Evolutionary conservation across 148 eudicot species (phyloP).

Genomic region (Suaeda aralocaspica): DNA sequence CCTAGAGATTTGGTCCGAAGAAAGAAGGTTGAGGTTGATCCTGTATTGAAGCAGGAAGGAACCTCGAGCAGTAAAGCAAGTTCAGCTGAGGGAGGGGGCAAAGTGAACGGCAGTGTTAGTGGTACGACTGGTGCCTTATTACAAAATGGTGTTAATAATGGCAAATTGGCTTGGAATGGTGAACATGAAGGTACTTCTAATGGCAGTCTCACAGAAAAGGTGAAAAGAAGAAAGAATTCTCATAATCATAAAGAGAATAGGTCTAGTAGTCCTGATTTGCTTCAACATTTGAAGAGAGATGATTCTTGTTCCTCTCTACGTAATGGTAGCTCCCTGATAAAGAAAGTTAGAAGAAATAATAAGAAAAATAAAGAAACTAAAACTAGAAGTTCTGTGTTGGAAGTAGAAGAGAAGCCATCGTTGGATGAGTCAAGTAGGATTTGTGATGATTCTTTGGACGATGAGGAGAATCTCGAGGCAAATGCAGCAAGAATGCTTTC

Average conservation of each 20-base stretch:
- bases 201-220: conserved; percentile 27
- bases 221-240: conserved; percentile 30
- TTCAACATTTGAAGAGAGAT: conserved; percentile 34
- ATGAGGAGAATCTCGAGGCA: conserved; percentile 89
- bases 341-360: conserved; percentile 35
- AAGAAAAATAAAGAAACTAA: conserved; percentile 43
- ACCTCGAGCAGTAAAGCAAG: conserved; percentile 23
- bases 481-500: conserved; percentile 99
- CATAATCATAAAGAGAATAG: conserved; percentile 30
- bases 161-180: conserved; percentile 21
- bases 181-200: conserved; percentile 21
- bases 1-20: conserved; percentile 64
- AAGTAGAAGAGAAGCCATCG: conserved; percentile 33
- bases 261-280: conserved; percentile 28
- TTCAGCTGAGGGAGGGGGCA: conserved; percentile 31
- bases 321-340: conserved; percentile 35
- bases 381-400: conserved; percentile 29
- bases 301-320: conserved; percentile 34
- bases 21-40: conserved; percentile 48
- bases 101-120: conserved; percentile 26
- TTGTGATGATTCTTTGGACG: conserved; percentile 42
- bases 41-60: conserved; percentile 29
- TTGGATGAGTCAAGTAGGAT: conserved; percentile 27
- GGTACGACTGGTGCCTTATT: conserved; percentile 1
- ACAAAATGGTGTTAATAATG: conserved; percentile 22